Percentiles rank a stretch among this genome's conserved stretches.
phyloP scores from a whole-genome alignment of 345 rosid genomes.

The Brassica nigra region DNA sequence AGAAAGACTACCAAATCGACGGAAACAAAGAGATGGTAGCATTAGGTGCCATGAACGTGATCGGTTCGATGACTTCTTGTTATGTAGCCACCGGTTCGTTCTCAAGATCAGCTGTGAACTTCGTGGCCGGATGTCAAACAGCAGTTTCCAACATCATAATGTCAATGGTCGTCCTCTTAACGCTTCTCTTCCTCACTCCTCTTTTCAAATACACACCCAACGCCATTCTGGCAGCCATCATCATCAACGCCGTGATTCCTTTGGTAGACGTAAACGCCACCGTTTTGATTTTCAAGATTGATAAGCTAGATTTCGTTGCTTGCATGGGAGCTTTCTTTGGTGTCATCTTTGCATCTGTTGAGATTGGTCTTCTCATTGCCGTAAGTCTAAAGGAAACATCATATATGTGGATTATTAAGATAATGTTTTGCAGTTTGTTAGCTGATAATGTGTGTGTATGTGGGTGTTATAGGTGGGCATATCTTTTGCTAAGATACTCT shows the following conservation, averaged over 20 bases:
- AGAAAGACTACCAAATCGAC: constrained; percentile 90
- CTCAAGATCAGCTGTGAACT: constrained; percentile 84
- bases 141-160: constrained; percentile 78
- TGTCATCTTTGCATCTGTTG: constrained; percentile 64
- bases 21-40: constrained; percentile 98
- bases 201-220: constrained; percentile 76
- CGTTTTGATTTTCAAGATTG: constrained; percentile 68
- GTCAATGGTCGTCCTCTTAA: constrained; percentile 64
- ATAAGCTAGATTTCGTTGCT: constrained; percentile 73
- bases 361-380: constrained; percentile 72
- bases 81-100: constrained; percentile 90
- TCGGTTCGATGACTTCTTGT: constrained; percentile 95
- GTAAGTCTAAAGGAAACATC: constrained; percentile 37
- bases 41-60: constrained; percentile 82
- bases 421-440: not conserved
- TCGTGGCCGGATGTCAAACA: constrained; percentile 80
- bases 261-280: constrained; percentile 59
- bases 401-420: not conserved
- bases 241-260: constrained; percentile 68
- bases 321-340: constrained; percentile 85
- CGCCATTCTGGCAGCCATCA: constrained; percentile 67
- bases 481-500: constrained; percentile 78
- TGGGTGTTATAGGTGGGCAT: constrained; percentile 56
- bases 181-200: constrained; percentile 63
- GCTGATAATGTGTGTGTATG: constrained; percentile 1